phyloP scores from a whole-genome alignment of 2,329 filamentous ascomycete genomes.

The Pestalotiopsis sp. region DNA sequence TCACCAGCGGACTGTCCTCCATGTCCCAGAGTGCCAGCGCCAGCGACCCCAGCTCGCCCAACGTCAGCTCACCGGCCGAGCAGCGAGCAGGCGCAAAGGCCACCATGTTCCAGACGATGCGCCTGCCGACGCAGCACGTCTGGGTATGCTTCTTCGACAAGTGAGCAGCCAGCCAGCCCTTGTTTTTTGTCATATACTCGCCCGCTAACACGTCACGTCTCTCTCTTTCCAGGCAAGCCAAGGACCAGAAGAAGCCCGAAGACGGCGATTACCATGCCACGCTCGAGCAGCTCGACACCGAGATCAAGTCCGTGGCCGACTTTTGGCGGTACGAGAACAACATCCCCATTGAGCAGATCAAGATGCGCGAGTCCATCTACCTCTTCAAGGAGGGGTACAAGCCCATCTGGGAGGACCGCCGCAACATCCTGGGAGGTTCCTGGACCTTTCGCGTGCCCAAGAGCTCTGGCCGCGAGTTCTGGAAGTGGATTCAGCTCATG shows the following conservation, averaged over 20 bases:
- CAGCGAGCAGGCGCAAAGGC: constrained; percentile 78
- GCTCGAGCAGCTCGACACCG: constrained; percentile 61
- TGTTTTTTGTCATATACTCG: neutral
- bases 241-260: constrained; percentile 42
- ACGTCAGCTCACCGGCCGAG: constrained; percentile 67
- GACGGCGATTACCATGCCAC: constrained; percentile 49
- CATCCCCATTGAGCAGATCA: constrained; percentile 73
- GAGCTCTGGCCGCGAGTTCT: constrained; percentile 69
- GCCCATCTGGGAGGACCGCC: constrained; percentile 81
- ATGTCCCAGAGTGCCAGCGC: constrained; percentile 54
- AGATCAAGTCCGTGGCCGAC: constrained; percentile 80
- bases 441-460: constrained; percentile 94
- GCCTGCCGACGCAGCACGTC: constrained; percentile 77
- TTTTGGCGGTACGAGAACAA: constrained; percentile 85
- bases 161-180: constrained; percentile 31
- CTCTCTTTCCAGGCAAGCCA: constrained; percentile 36
- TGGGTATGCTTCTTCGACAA: constrained; percentile 73
- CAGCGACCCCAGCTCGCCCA: constrained; percentile 57
- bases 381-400: constrained; percentile 77
- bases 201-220: neutral
- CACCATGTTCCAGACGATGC: constrained; percentile 75
- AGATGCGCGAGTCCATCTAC: constrained; percentile 76
- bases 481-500: constrained; percentile 78
- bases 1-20: constrained; percentile 63
- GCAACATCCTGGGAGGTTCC: constrained; percentile 82